A percentile compares a stretch with the other conserved stretches of the same genome.
Conservation (phyloP, 2,329 filamentous ascomycete species). For the Verticillium nonalfalfae region DNA sequence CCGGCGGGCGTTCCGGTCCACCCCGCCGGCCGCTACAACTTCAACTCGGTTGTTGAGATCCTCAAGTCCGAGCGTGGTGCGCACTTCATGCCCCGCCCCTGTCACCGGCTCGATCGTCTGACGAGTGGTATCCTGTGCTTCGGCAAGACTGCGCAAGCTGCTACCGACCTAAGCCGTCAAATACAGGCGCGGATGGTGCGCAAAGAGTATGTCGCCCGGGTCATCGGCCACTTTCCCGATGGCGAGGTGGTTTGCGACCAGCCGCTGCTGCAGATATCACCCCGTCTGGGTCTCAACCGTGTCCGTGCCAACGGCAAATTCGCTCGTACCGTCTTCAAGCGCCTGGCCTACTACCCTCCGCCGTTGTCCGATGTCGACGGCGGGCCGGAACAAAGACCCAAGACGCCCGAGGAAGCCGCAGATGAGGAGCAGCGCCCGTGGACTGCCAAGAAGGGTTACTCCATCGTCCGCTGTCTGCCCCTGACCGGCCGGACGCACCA, state of each 20-base stretch:
- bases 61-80: slow-evolving; percentile 68
- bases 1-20: slow-evolving; percentile 93
- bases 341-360: slow-evolving; percentile 83
- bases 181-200: slow-evolving; percentile 76
- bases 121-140: slow-evolving; percentile 99
- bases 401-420: slow-evolving; percentile 14
- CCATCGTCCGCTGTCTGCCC: slow-evolving; percentile 88
- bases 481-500: slow-evolving; percentile 94
- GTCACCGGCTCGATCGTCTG: slow-evolving; percentile 87
- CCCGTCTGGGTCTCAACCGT: slow-evolving; percentile 88
- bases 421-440: slow-evolving; percentile 27
- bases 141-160: slow-evolving; percentile 76
- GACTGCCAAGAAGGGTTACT: slow-evolving; percentile 70
- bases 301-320: slow-evolving; percentile 91
- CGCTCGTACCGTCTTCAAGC: slow-evolving; percentile 85
- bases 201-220: slow-evolving; percentile 92
- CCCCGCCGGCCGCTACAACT: slow-evolving; percentile 90
- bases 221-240: slow-evolving; percentile 86
- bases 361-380: slow-evolving; percentile 6
- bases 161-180: slow-evolving; percentile 69
- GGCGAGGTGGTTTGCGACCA: slow-evolving; percentile 89
- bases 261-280: slow-evolving; percentile 88
- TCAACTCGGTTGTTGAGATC: slow-evolving; percentile 91
- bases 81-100: slow-evolving; percentile 57
- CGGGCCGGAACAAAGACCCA: slow-evolving; percentile 13